Percentiles rank a stretch among this genome's conserved stretches.
These are phyloP conservation scores for Colletotrichum caudatum DNA, from an alignment of 2,329 filamentous ascomycete genomes.

Conservation along the genomic window DNA sequence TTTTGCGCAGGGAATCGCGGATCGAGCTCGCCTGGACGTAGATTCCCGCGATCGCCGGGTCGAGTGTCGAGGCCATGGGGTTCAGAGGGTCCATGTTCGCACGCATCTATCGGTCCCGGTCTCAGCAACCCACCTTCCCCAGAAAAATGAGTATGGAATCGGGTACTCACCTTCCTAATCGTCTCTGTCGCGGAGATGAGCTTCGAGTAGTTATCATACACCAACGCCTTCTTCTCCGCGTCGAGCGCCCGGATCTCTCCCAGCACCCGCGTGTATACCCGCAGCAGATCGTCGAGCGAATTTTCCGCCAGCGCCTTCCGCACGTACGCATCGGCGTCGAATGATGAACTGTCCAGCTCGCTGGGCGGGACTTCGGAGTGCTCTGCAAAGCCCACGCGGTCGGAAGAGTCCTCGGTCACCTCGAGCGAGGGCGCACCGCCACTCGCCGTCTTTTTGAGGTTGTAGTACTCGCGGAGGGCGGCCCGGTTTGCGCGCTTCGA, in stretches of 20 bases:
- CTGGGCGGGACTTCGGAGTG: conserved; percentile 70
- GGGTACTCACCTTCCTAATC: conserved; percentile 75
- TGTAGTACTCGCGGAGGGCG: conserved; percentile 95
- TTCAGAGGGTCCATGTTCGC: conserved; percentile 84
- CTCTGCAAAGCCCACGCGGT: conserved; percentile 43
- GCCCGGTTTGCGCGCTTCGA: conserved; percentile 77
- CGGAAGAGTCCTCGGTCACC: conserved; percentile 56
- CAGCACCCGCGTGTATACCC: conserved; percentile 77
- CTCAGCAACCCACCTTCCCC: not conserved
- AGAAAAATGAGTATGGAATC: no score
- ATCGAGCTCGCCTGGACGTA: conserved; percentile 71
- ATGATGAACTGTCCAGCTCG: conserved; percentile 80
- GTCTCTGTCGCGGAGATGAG: conserved; percentile 96
- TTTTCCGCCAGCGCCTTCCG: conserved; percentile 69
- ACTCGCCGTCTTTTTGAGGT: conserved; percentile 70
- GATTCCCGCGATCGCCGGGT: conserved; percentile 80
- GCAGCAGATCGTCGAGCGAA: conserved; percentile 75
- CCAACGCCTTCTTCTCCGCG: conserved; percentile 94
- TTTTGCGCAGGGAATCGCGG: conserved; percentile 62
- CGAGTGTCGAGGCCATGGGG: conserved; percentile 78
- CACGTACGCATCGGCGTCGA: conserved; percentile 79
- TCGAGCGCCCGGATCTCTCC: conserved; percentile 90
- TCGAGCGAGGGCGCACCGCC: conserved; percentile 53
- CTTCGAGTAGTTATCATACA: conserved; percentile 99
- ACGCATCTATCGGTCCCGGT: conserved; percentile 68